Evolutionary conservation across 768 basidiomycete species (phyloP).

Genomic region (Leccinum subgranulosum): DNA sequence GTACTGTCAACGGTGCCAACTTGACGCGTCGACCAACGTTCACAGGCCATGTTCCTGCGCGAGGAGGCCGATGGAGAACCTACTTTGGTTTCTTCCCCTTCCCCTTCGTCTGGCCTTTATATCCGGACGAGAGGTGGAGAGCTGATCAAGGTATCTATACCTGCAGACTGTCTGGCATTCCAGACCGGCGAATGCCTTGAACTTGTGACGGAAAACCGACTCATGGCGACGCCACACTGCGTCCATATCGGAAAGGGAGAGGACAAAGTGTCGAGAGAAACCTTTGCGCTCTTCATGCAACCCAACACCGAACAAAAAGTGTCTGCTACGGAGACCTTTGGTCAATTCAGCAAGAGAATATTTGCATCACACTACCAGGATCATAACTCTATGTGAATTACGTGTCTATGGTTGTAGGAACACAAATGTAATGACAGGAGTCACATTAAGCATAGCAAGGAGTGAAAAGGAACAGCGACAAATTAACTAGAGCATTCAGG

Average conservation of each 20-base stretch:
- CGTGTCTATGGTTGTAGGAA: constrained; percentile 7
- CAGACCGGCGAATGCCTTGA: constrained; percentile 97
- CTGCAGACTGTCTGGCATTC: constrained; percentile 82
- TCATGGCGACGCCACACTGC: constrained; percentile 93
- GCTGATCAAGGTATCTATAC: constrained; percentile 83
- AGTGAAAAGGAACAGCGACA: background rate
- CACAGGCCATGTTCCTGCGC: constrained; percentile 80
- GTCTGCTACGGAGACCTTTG: constrained; percentile 72
- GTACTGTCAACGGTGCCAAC: background rate
- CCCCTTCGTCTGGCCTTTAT: constrained; percentile 80
- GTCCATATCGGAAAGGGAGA: constrained; percentile 68
- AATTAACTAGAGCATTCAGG: constrained; percentile 11
- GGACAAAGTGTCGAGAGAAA: constrained; percentile 71
- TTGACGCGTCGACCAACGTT: constrained; percentile 4
- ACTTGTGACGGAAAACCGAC: constrained; percentile 73
- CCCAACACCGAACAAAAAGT: constrained; percentile 80
- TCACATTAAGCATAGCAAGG: constrained; percentile 1
- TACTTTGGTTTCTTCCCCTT: constrained; percentile 59
- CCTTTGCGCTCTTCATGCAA: constrained; percentile 87
- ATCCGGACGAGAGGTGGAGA: constrained; percentile 82
- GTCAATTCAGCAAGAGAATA: constrained; percentile 83
- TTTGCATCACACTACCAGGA: constrained; percentile 53
- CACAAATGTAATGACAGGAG: constrained; percentile 5
- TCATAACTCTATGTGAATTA: constrained; percentile 19
- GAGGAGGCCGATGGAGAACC: constrained; percentile 42